These are phyloP conservation scores for Chalciporus sp. DNA, from an alignment of 1,284 basidiomycete genomes.

Conservation along the genomic window DNA sequence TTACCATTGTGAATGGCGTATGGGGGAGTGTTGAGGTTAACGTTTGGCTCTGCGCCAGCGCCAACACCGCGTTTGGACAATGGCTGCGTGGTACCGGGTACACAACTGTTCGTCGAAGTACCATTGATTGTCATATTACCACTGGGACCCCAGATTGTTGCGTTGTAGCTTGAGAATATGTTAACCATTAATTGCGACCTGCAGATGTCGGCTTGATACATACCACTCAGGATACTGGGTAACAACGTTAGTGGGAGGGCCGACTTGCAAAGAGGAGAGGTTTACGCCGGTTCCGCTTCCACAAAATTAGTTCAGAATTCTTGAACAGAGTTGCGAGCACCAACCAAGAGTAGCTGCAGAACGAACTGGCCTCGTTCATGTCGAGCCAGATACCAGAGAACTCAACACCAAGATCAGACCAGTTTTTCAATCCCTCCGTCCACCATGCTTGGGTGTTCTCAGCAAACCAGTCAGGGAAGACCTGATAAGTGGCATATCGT, in stretches of 20 bases:
- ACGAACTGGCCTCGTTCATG: constrained; percentile 72
- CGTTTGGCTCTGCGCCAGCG: constrained; percentile 45
- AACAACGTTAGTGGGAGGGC: constrained; percentile 49
- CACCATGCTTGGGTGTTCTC: constrained; percentile 59
- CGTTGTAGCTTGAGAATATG: constrained; percentile 56
- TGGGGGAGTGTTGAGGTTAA: constrained; percentile 59
- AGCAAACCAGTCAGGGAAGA: constrained; percentile 73
- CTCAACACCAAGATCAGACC: constrained; percentile 57
- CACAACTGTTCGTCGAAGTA: constrained; percentile 50
- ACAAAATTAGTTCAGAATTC: constrained; percentile 6
- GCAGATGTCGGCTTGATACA: constrained; percentile 4
- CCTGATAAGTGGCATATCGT: constrained; percentile 29
- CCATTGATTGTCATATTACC: constrained; percentile 78
- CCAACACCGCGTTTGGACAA: constrained; percentile 31
- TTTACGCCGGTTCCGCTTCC: constrained; percentile 56
- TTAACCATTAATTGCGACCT: not conserved
- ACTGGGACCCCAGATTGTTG: constrained; percentile 62
- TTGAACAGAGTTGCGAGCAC: constrained; percentile 16
- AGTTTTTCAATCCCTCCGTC: constrained; percentile 62
- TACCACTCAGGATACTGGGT: constrained; percentile 66
- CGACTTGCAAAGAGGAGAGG: constrained; percentile 41
- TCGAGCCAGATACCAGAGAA: constrained; percentile 78
- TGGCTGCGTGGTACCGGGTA: constrained; percentile 5
- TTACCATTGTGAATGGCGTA: constrained; percentile 75
- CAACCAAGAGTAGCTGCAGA: constrained; percentile 66